A percentile compares a stretch with the other conserved stretches of the same genome.
Conservation (phyloP, 805 yeast species). For the Candida sithepensis region DNA sequence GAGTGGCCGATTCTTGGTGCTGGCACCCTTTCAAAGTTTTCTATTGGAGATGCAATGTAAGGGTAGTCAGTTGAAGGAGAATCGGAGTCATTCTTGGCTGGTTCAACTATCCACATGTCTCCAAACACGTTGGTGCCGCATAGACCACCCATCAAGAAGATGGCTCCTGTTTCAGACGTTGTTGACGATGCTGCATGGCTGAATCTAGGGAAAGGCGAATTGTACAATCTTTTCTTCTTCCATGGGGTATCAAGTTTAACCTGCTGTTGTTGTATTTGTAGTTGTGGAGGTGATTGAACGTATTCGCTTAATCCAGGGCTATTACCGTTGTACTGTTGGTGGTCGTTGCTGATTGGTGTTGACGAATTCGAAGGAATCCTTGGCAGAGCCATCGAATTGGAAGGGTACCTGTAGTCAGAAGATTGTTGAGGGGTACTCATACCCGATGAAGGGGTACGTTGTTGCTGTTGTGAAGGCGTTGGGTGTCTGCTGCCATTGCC, state of each 20-base stretch:
- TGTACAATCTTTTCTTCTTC: conserved; percentile 57
- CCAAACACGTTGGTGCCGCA: conserved; percentile 91
- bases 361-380: conserved; percentile 1
- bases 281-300: neutral
- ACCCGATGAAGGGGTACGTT: conserved; percentile 4
- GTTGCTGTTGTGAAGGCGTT: conserved; percentile 8
- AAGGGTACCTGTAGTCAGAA: conserved; percentile 1
- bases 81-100: conserved; percentile 29
- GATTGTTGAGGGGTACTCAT: conserved; percentile 2
- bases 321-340: neutral
- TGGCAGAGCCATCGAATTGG: neutral
- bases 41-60: conserved; percentile 49
- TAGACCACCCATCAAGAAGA: conserved; percentile 91
- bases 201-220: conserved; percentile 91
- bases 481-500: conserved; percentile 4
- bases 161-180: conserved; percentile 74
- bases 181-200: conserved; percentile 83
- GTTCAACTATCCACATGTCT: conserved; percentile 87
- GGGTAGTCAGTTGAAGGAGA: conserved; percentile 27
- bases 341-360: neutral
- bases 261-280: neutral
- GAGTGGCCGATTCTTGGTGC: conserved; percentile 98
- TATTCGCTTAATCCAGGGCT: neutral
- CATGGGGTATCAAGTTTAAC: conserved; percentile 54
- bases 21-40: conserved; percentile 76